Percentiles rank a stretch among this genome's conserved stretches.
These are phyloP conservation scores for Parsonsia alboflavescens DNA, from an alignment of 257 asterid genomes.

Conservation along the genomic window DNA sequence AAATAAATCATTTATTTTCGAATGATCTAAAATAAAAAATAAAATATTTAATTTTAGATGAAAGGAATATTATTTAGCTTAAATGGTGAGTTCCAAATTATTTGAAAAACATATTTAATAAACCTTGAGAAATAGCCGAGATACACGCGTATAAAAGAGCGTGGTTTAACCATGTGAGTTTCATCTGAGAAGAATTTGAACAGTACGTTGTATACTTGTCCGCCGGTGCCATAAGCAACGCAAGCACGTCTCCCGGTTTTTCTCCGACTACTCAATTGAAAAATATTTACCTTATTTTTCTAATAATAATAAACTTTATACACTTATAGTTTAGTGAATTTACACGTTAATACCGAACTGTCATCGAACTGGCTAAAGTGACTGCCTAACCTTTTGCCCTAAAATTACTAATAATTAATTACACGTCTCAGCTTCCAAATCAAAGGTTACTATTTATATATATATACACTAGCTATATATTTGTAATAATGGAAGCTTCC, in stretches of 20 bases:
- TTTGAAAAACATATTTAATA: no score
- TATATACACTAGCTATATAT: no score
- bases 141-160: neutral
- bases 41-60: no score
- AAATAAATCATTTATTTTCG: no score
- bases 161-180: neutral
- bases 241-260: constrained; percentile 17
- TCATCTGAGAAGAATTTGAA: constrained; percentile 1
- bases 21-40: no score
- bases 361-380: constrained; percentile 28
- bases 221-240: constrained; percentile 8
- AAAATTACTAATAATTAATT: constrained; percentile 6
- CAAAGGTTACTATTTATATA: neutral
- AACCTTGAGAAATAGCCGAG: neutral
- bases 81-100: no score
- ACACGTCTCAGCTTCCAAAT: neutral
- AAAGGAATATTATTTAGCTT: no score
- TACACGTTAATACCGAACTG: constrained; percentile 26
- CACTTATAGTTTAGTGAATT: neutral
- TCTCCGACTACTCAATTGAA: constrained; percentile 8
- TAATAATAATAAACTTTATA: neutral
- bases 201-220: neutral
- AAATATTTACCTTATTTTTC: neutral
- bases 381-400: constrained; percentile 33
- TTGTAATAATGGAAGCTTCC: neutral